These are phyloP conservation scores for Aureobasidium sp. DNA, from an alignment of 2,329 filamentous ascomycete species.

Conservation along the genomic window DNA sequence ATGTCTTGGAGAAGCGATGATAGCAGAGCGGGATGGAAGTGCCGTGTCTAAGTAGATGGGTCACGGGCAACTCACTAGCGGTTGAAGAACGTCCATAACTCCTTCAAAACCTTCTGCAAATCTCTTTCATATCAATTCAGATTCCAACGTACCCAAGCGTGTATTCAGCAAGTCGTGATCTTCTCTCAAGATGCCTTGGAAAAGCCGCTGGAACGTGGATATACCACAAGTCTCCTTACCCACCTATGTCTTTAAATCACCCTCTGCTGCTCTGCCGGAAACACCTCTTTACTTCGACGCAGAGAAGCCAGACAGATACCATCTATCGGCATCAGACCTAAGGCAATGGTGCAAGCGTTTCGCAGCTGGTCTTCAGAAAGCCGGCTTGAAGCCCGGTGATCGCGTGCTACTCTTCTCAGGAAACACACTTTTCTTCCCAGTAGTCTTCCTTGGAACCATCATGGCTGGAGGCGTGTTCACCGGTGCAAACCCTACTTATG, in stretches of 20 bases:
- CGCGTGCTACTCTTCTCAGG: slow-evolving; percentile 65
- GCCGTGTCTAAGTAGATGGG: background rate
- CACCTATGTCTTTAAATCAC: slow-evolving; percentile 44
- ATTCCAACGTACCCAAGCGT: background rate
- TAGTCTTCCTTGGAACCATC: slow-evolving; percentile 61
- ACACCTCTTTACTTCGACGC: slow-evolving; percentile 53
- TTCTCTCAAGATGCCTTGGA: slow-evolving; percentile 39
- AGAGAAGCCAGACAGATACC: slow-evolving; percentile 57
- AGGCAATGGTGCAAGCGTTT: slow-evolving; percentile 65
- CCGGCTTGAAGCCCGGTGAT: slow-evolving; percentile 59
- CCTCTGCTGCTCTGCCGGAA: slow-evolving; percentile 35
- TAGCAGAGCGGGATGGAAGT: background rate
- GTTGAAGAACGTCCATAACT: background rate
- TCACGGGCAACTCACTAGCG: background rate
- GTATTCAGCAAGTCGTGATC: background rate
- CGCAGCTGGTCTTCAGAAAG: slow-evolving; percentile 55
- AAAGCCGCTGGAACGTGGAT: slow-evolving; percentile 41
- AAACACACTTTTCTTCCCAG: slow-evolving; percentile 66
- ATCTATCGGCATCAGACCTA: slow-evolving; percentile 55
- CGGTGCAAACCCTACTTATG: slow-evolving; percentile 63
- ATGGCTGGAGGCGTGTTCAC: slow-evolving; percentile 75
- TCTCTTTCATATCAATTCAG: background rate
- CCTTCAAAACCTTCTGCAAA: background rate
- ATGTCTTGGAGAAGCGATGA: background rate
- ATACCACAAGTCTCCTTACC: slow-evolving; percentile 40